A percentile compares a stretch with the other conserved stretches of the same genome.
These are phyloP conservation scores for Musa beccarii DNA, from an alignment of 176 grass and related monocot genomes.

Conservation along the genomic window DNA sequence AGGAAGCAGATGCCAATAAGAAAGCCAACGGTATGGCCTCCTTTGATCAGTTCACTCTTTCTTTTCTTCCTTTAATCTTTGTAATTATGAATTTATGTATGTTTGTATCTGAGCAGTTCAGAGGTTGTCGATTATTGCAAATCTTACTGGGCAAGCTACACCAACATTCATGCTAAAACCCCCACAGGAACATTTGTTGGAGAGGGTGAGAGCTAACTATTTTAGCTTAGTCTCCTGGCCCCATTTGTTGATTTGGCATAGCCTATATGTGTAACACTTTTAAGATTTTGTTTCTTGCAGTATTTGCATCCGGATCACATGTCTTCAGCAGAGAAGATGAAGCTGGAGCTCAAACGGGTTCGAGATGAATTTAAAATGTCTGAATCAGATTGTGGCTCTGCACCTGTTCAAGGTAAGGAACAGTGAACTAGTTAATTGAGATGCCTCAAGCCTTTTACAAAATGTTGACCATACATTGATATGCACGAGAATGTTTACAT, in stretches of 20 bases:
- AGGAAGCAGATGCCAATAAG: background rate
- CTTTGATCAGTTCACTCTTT: background rate
- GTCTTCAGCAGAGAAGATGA: slow-evolving; percentile 92
- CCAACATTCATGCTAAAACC: slow-evolving; percentile 41
- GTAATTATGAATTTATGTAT: slow-evolving; percentile 2
- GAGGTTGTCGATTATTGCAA: slow-evolving; percentile 16
- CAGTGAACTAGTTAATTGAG: background rate
- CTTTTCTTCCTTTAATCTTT: background rate
- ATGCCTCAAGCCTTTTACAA: background rate
- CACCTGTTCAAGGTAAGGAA: slow-evolving; percentile 72
- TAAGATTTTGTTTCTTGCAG: slow-evolving; percentile 32
- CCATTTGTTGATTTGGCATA: background rate
- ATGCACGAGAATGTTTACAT: background rate
- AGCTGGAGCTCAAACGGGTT: slow-evolving; percentile 68
- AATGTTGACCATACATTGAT: background rate
- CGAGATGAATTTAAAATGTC: slow-evolving; percentile 97
- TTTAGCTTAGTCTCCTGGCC: background rate
- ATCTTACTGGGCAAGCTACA: slow-evolving; percentile 23
- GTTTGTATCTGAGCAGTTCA: slow-evolving; percentile 24
- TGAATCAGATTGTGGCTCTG: slow-evolving; percentile 83
- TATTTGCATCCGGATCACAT: slow-evolving; percentile 95
- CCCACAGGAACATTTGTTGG: slow-evolving; percentile 70
- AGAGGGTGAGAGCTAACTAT: slow-evolving; percentile 44
- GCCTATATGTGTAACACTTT: background rate
- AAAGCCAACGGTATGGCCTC: background rate